These are phyloP conservation scores for Huntiella moniliformis DNA, from an alignment of 2,329 filamentous ascomycete genomes.

Conservation along the genomic window DNA sequence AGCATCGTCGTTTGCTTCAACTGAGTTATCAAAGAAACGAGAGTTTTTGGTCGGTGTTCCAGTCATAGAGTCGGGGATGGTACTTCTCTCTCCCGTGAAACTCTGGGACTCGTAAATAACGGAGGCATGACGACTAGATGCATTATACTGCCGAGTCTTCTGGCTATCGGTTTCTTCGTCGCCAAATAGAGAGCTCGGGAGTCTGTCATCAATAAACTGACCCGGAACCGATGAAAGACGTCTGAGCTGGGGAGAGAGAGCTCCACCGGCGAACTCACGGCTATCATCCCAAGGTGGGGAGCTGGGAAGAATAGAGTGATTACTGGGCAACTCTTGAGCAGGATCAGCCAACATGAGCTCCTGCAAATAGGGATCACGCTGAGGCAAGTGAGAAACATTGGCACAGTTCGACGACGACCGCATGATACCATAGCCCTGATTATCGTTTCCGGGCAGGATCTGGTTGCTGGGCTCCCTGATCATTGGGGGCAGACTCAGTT, in stretches of 20 bases:
- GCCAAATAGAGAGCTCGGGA: conserved; percentile 9
- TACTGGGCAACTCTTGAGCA: neutral
- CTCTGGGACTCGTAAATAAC: neutral
- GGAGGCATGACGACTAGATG: neutral
- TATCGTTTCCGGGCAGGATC: no score
- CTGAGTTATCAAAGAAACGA: no score
- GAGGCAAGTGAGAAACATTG: neutral
- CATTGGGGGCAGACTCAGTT: neutral
- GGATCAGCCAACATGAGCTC: neutral
- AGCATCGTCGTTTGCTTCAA: no score
- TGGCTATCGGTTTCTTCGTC: conserved; percentile 10
- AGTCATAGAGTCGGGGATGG: neutral
- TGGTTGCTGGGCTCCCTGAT: no score
- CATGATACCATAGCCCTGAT: conserved; percentile 2
- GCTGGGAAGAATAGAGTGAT: neutral
- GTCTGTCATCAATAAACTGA: conserved; percentile 5
- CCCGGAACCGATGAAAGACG: conserved; percentile 4
- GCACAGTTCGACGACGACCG: conserved; percentile 9
- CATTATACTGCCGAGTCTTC: conserved; percentile 1
- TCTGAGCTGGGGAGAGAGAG: neutral
- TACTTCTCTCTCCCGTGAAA: neutral
- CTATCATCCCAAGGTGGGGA: neutral
- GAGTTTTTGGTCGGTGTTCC: neutral
- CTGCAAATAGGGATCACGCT: neutral
- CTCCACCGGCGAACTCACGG: no score